Percentiles rank a stretch among this genome's conserved stretches.
Conservation (phyloP, 2,329 filamentous ascomycete genomes). For the Tympanopsis confertula region DNA sequence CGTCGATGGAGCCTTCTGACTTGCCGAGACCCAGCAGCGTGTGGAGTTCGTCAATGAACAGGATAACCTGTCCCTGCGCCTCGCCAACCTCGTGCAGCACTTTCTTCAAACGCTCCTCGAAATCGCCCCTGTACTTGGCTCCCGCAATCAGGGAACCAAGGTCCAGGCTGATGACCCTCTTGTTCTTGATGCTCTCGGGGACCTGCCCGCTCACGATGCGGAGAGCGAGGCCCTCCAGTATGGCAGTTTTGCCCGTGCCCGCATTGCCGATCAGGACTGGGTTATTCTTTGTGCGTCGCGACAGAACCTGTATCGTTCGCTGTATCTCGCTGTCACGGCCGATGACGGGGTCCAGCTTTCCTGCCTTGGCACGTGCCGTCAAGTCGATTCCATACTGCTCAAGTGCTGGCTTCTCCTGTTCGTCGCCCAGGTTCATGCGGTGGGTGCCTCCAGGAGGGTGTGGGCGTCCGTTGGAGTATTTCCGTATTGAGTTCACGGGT, state of each 20-base stretch:
- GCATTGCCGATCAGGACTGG: slow-evolving; percentile 83
- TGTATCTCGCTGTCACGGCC: slow-evolving; percentile 86
- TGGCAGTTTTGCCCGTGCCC: slow-evolving; percentile 87
- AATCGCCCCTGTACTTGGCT: slow-evolving; percentile 89
- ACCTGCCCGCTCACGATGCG: slow-evolving; percentile 87
- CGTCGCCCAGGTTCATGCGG: slow-evolving; percentile 76
- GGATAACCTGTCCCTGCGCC: slow-evolving; percentile 76
- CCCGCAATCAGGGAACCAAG: slow-evolving; percentile 88
- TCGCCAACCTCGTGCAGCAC: slow-evolving; percentile 85
- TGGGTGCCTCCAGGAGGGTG: slow-evolving; percentile 87
- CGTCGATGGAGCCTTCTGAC: slow-evolving; percentile 91
- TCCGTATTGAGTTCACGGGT: slow-evolving; percentile 29
- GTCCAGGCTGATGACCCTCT: slow-evolving; percentile 77
- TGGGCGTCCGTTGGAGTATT: slow-evolving; percentile 61
- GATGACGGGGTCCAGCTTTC: slow-evolving; percentile 92
- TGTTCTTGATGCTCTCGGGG: slow-evolving; percentile 90
- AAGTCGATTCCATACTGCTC: slow-evolving; percentile 88
- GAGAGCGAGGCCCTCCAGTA: slow-evolving; percentile 79
- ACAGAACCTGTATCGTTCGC: slow-evolving; percentile 86
- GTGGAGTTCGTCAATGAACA: slow-evolving; percentile 93
- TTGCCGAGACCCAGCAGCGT: slow-evolving; percentile 86
- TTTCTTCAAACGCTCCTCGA: slow-evolving; percentile 84
- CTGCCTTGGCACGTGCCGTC: slow-evolving; percentile 71
- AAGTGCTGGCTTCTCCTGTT: slow-evolving; percentile 70
- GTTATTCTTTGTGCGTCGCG: slow-evolving; percentile 87